Base-by-base conservation (phyloP, 2,329 filamentous ascomycete species). In the Diplodia mutila region DNA sequence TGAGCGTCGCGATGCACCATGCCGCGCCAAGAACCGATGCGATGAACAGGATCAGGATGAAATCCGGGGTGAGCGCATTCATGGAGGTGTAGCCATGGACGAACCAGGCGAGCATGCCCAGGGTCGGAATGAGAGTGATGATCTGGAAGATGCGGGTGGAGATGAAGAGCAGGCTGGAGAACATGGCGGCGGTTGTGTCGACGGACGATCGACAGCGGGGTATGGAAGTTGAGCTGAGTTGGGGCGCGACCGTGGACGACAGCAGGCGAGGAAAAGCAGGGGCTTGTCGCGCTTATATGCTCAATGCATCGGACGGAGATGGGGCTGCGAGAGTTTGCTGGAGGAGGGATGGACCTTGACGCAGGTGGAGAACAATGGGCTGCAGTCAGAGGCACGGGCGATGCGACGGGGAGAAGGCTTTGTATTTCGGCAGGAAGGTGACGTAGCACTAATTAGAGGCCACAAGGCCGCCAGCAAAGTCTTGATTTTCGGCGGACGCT, bases 31-130 rank as follows among this genome's bases (percentile, higher is more conserved):
- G 81, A 7, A 87, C 85, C 48, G 85, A 86, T 72, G 87, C 85
- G 70, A 90, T 89, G 82, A 90, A 90, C 63, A 89, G 84, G 52
- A 89, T 83, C 53, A 90, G 83, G 74, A 89, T 85, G 74, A 84
- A 87, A 68, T 79, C 77, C 23, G 87, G 87, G 5, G 87, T 89
- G 69, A 89, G 83, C 68, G 81, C 76, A 77, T 87, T 87, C 72
- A 80, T 81, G 69, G 82, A 78, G 70, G 86, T 81, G 79, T 84
- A 89, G 74, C 82, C 83, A 73, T 88, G 75, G 73, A 90, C 86
- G 76, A 90, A 89, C 78, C 84, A 89, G 70, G 85, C 84, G 69
- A 88, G 79, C 83, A 90, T 89, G 75, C 87, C 87, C 75, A 89
- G 82, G 68, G 86, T 84, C 37, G 87, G 87, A 69, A 89, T 86